Evolutionary conservation across 768 basidiomycete genomes (phyloP).

Genomic region (Inosperma sp.): DNA sequence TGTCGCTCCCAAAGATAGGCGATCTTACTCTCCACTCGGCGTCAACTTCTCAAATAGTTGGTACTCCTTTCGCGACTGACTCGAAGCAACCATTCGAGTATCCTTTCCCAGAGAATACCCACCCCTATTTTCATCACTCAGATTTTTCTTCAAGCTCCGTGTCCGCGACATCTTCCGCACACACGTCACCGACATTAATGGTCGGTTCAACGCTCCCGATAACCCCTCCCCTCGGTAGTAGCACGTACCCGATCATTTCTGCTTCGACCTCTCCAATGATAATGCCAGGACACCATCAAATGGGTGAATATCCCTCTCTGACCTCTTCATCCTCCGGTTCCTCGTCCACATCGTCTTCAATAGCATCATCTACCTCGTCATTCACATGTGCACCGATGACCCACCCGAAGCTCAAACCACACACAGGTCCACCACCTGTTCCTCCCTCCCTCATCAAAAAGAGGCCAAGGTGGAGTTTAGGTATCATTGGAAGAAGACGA

Average conservation of each 20-base stretch:
- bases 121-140: constrained; percentile 3
- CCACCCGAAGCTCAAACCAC: constrained; percentile 18
- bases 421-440: constrained; percentile 11
- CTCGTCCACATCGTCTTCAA: background rate
- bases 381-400: constrained; percentile 1
- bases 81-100: constrained; percentile 27
- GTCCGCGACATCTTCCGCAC: background rate
- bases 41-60: constrained; percentile 26
- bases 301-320: constrained; percentile 2
- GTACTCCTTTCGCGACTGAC: constrained; percentile 27
- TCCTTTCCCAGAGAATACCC: constrained; percentile 25
- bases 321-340: background rate
- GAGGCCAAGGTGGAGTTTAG: constrained; percentile 16
- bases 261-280: constrained; percentile 1
- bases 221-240: constrained; percentile 1
- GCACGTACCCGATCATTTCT: constrained; percentile 4
- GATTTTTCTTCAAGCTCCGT: background rate
- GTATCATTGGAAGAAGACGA: constrained; percentile 1
- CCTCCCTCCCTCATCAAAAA: constrained; percentile 19
- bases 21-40: constrained; percentile 26
- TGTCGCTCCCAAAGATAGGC: constrained; percentile 23
- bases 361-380: constrained; percentile 7
- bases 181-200: background rate
- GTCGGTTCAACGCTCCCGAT: background rate
- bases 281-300: too few species aligned